Percentiles rank a stretch among this genome's conserved stretches.
These are phyloP conservation scores for Populus hybrid DNA, from an alignment of 441 rosid species.

Conservation along the genomic window DNA sequence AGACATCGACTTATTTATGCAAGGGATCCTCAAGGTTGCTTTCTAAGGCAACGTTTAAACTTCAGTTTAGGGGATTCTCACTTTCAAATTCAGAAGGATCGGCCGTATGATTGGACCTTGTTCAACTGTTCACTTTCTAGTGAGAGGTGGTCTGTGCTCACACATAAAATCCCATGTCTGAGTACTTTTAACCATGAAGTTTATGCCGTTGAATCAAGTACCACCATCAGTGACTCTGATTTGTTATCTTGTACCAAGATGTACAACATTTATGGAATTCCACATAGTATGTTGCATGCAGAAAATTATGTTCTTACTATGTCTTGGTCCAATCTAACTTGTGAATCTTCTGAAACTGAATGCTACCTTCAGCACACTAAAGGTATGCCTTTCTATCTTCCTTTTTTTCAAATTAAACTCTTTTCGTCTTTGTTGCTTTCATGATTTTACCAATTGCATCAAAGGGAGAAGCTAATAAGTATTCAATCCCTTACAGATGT, in stretches of 20 bases:
- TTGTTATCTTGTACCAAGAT: constrained; percentile 23
- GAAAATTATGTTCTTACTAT: background rate
- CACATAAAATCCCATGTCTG: background rate
- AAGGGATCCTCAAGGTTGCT: constrained; percentile 3
- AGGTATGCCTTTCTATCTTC: background rate
- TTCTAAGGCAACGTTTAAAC: background rate
- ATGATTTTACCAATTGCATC: too few species aligned
- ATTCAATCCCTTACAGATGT: background rate
- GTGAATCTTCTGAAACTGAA: constrained; percentile 11
- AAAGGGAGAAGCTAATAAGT: too few species aligned
- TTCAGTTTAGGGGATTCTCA: constrained; percentile 1
- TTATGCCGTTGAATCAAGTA: accelerated
- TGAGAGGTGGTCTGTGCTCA: too few species aligned
- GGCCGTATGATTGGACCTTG: accelerated
- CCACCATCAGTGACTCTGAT: accelerated
- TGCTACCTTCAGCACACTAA: background rate
- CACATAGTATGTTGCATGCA: accelerated
- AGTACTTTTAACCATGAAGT: background rate
- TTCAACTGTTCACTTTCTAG: constrained; percentile 5
- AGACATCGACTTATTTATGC: too few species aligned
- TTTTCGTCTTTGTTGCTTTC: background rate
- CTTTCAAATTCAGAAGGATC: background rate
- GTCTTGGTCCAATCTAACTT: constrained; percentile 19
- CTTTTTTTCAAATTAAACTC: too few species aligned
- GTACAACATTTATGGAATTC: background rate